Evolutionary conservation across 129 eudicot species (phyloP).

Genomic region (Arctium minus): DNA sequence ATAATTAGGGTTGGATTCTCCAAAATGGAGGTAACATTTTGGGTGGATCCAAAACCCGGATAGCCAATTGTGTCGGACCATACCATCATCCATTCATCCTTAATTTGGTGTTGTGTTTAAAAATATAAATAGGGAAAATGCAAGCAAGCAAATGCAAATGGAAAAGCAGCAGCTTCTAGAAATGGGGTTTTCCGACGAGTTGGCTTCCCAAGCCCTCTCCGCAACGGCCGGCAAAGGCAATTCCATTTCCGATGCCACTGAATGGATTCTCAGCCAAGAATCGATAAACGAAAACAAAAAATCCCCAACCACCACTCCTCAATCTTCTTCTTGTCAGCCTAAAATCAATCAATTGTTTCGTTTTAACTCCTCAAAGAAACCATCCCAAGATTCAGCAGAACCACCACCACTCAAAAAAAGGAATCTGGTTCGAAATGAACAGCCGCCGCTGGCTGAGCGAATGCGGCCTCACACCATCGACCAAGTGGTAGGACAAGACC

Average conservation of each 20-base stretch:
- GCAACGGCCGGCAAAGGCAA: slow-evolving; percentile 63
- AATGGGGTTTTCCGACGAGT: slow-evolving; percentile 77
- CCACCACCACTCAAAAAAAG: slow-evolving; percentile 3
- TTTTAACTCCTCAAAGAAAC: slow-evolving; percentile 23
- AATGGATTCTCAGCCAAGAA: slow-evolving; percentile 57
- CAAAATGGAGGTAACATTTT: no score
- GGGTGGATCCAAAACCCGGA: no score
- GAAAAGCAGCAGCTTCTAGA: slow-evolving; percentile 55
- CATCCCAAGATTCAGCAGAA: not conserved
- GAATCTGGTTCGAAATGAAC: slow-evolving; percentile 13
- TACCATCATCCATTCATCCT: no score
- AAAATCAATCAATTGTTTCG: slow-evolving; percentile 68
- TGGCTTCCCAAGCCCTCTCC: slow-evolving; percentile 62
- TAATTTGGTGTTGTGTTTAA: no score
- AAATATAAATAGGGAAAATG: not conserved
- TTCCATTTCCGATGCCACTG: slow-evolving; percentile 55
- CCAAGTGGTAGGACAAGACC: slow-evolving; percentile 84
- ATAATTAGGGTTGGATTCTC: no score
- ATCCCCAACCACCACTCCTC: not conserved
- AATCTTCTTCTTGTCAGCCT: slow-evolving; percentile 41
- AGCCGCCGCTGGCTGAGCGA: slow-evolving; percentile 84
- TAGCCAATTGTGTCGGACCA: no score
- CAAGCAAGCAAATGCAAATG: not conserved
- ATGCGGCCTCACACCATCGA: slow-evolving; percentile 72
- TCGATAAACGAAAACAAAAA: slow-evolving; percentile 4